These are phyloP conservation scores for Epichloe festucae DNA, from an alignment of 2,329 filamentous ascomycete genomes.

Conservation along the genomic window DNA sequence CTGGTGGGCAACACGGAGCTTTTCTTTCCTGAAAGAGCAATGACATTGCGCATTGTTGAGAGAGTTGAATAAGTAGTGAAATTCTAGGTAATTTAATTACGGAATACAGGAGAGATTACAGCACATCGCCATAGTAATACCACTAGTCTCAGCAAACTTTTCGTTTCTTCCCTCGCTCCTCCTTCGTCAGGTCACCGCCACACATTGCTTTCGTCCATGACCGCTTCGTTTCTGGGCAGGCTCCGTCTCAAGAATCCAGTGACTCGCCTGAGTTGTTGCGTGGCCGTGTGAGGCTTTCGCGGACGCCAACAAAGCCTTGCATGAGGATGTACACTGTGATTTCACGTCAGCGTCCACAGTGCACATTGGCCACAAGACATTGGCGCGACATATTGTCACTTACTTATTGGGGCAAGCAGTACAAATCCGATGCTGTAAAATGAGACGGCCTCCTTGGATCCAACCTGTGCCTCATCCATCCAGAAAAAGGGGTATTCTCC, in stretches of 20 bases:
- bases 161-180: neutral
- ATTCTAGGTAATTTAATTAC: slow-evolving; percentile 9
- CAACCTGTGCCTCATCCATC: slow-evolving; percentile 32
- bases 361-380: neutral
- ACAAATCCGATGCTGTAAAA: slow-evolving; percentile 33
- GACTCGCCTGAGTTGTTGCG: slow-evolving; percentile 12
- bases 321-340: slow-evolving; percentile 32
- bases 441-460: slow-evolving; percentile 29
- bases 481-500: slow-evolving; percentile 37
- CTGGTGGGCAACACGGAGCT: neutral
- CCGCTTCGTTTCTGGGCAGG: no score
- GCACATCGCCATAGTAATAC: neutral
- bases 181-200: neutral
- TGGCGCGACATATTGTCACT: slow-evolving; percentile 13
- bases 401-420: slow-evolving; percentile 30
- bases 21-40: neutral
- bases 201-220: no score
- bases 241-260: slow-evolving; percentile 1
- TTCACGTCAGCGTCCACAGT: slow-evolving; percentile 8
- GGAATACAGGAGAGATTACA: neutral
- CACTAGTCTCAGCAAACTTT: neutral
- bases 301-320: slow-evolving; percentile 35
- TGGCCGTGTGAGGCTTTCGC: slow-evolving; percentile 26
- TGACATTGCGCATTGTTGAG: neutral
- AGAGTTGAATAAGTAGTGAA: neutral